Evolutionary conservation across 163 green algal species (phyloP).

Genomic region (Scenedesmus sp.): DNA sequence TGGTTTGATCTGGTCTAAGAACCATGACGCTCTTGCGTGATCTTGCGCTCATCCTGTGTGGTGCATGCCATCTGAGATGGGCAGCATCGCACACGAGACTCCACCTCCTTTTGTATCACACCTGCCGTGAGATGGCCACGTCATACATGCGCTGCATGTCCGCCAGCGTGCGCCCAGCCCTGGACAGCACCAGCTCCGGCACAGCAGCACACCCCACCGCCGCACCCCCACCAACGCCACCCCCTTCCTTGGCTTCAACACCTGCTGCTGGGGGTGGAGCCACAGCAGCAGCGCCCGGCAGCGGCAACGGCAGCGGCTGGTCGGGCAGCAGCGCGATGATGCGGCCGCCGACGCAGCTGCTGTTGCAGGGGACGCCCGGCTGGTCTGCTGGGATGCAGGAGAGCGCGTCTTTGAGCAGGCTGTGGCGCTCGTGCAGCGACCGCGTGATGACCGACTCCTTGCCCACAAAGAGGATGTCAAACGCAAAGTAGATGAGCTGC

Average conservation of each 20-base stretch:
- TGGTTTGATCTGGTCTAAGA: too few species aligned
- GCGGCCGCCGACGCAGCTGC: slow-evolving; percentile 50
- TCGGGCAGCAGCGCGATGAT: slow-evolving; percentile 70
- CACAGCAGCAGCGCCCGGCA: not conserved
- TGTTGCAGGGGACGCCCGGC: not conserved
- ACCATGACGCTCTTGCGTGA: too few species aligned
- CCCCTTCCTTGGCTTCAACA: not conserved
- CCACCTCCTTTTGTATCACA: too few species aligned
- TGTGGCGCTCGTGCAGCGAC: slow-evolving; percentile 57
- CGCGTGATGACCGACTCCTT: slow-evolving; percentile 59
- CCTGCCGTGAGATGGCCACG: slow-evolving; percentile 59
- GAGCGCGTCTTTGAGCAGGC: slow-evolving; percentile 2
- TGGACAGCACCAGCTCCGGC: slow-evolving; percentile 38
- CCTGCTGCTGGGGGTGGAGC: not conserved
- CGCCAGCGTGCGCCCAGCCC: slow-evolving; percentile 54
- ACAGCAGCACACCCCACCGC: not conserved
- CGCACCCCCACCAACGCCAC: not conserved
- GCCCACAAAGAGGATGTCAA: slow-evolving; percentile 81
- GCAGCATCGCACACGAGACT: not conserved
- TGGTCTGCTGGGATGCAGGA: slow-evolving; percentile 18
- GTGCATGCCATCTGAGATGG: not conserved
- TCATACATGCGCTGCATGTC: slow-evolving; percentile 76
- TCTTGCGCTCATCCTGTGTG: not conserved
- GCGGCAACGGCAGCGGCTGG: slow-evolving; percentile 22
- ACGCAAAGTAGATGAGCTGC: slow-evolving; percentile 78